These are phyloP conservation scores for Setaria italica DNA, from an alignment of 202 grass and related monocot species.

Conservation along the genomic window DNA sequence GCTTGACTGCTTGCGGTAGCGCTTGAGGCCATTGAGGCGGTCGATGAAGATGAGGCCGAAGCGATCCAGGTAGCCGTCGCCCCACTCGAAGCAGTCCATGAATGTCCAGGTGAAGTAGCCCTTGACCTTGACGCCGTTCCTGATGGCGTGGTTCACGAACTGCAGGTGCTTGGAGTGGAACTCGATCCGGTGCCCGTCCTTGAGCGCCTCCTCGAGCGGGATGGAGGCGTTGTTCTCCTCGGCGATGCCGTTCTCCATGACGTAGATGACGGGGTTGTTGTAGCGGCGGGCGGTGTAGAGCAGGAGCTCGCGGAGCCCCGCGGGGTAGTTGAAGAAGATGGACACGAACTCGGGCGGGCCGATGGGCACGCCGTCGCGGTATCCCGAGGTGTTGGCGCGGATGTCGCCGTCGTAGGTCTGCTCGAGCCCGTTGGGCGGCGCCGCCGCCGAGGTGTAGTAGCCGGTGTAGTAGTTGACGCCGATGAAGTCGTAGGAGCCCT, in stretches of 20 bases:
- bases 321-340: conserved; percentile 60
- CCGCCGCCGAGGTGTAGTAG: conserved; percentile 43
- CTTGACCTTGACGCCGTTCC: conserved; percentile 51
- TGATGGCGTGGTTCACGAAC: conserved; percentile 55
- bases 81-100: conserved; percentile 69
- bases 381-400: conserved; percentile 41
- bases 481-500: conserved; percentile 64
- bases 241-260: conserved; percentile 66
- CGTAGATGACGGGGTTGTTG: conserved; percentile 58
- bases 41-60: conserved; percentile 64
- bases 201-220: conserved; percentile 53
- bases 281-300: conserved; percentile 56
- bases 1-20: conserved; percentile 62
- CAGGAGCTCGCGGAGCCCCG: conserved; percentile 54
- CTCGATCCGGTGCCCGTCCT: conserved; percentile 43
- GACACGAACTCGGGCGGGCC: conserved; percentile 46
- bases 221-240: conserved; percentile 45
- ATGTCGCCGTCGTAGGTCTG: conserved; percentile 50
- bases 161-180: conserved; percentile 57
- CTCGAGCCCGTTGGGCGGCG: conserved; percentile 21
- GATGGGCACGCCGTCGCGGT: conserved; percentile 48
- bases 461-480: conserved; percentile 74
- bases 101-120: conserved; percentile 62
- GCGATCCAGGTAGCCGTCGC: conserved; percentile 43
- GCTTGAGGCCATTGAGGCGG: conserved; percentile 42